Conservation (phyloP, 495 filamentous ascomycete species). For the Pseudevernia furfuracea region DNA sequence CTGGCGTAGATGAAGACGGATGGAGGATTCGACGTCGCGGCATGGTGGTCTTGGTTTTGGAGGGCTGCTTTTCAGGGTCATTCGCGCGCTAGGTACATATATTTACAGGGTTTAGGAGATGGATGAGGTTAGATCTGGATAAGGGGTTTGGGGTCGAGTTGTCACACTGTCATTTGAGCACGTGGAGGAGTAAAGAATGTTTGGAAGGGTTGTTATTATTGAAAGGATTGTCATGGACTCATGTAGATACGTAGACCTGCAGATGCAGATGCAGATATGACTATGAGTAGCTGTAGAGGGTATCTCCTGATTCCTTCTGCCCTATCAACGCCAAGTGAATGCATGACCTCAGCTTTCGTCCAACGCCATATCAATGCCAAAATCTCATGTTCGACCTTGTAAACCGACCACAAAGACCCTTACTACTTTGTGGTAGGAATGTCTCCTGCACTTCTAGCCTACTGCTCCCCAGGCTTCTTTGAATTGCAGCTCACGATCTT, state of each 20-base stretch:
- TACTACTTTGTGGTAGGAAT: not conserved
- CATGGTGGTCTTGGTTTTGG: not conserved
- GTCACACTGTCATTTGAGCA: not conserved
- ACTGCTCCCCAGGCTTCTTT: constrained; percentile 69
- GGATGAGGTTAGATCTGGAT: not conserved
- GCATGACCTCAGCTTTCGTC: not conserved
- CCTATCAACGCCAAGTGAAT: constrained; percentile 5
- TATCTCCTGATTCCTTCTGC: constrained; percentile 1
- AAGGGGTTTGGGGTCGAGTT: not conserved
- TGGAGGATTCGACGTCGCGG: not conserved
- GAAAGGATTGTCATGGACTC: too few relatives aligned
- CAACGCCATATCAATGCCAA: constrained; percentile 8
- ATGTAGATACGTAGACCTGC: too few relatives aligned
- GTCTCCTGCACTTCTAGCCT: constrained; percentile 13
- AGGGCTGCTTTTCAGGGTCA: not conserved
- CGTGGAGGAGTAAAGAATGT: not conserved
- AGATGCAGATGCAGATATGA: too few relatives aligned
- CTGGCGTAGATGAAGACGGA: not conserved
- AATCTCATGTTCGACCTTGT: not conserved
- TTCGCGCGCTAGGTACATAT: not conserved
- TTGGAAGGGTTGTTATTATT: not conserved
- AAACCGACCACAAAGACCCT: not conserved
- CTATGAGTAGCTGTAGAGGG: constrained; percentile 3
- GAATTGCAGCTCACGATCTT: constrained; percentile 97
- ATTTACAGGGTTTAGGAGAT: not conserved